Base-by-base conservation (phyloP, 2,329 filamentous ascomycete genomes). In the Xylariales sp. region DNA sequence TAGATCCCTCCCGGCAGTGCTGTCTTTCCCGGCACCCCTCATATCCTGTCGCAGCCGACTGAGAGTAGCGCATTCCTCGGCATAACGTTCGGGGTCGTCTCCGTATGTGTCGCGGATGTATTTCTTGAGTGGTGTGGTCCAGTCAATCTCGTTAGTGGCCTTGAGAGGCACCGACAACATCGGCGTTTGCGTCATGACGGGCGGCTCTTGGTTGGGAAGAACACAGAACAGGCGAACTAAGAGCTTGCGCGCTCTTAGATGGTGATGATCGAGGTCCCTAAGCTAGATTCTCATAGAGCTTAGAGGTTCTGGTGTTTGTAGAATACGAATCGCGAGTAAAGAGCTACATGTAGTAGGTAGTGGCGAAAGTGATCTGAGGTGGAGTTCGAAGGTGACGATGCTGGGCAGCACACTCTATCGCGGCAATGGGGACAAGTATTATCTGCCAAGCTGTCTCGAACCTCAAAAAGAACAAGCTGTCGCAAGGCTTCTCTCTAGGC, bases 11-110 rank as follows among this genome's bases (percentile, higher is more conserved):
- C 96, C 96, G 5, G 94, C 93, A 28, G 93, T 96, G 81, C 94
- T 98, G 79, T 99, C 96, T 81, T 97, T 97, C 28, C 96, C 95
- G 39, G 96, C 96, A 41, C 97, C 96, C 78, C 97, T 89, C 93
- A 99, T 97, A 79, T 99, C 97, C 88, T 99, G 97, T 75, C 96
- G 90, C 81, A 99, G 84, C 52, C 96, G 90, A 83, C 98, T 97
- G 80, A 99, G 89, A 45, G 94, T 97, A 49, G 90, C 90, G 83
- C 96, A 98, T 86, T 99, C 96, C 81, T 98, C 94, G 61, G 90
- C 89, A 84, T 99, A 99, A 75, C 93, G 90, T 80, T 99, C 96
- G 34, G 96, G 95, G 79, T 98, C 95, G 81, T 99, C 96, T 79
- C 94, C 94, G 80, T 99, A 97, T 30, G 92, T 97, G 75, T 94